These are phyloP conservation scores for Chytriomyces confervae DNA, from an alignment of 192 early-diverging fungal species.

Conservation along the genomic window DNA sequence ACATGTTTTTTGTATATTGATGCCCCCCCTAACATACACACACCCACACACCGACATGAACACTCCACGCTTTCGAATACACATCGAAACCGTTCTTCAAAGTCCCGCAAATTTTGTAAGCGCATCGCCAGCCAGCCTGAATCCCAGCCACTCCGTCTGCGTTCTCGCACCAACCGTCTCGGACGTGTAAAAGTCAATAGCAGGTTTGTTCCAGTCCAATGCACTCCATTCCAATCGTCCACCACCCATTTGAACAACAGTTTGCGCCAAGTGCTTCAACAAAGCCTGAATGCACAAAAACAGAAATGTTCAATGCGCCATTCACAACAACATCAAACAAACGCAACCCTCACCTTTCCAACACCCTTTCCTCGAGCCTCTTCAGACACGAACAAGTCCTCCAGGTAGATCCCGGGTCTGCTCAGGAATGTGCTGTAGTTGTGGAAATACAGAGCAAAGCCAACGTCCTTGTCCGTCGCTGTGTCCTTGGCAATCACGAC, in stretches of 20 bases:
- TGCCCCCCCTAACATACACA: too few relatives aligned
- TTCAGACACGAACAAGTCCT: constrained; percentile 77
- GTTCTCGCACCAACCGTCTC: constrained; percentile 65
- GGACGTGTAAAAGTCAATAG: constrained; percentile 74
- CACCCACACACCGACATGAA: neutral
- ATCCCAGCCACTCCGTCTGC: constrained; percentile 78
- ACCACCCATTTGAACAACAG: constrained; percentile 69
- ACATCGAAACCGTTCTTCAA: neutral
- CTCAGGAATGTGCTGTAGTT: constrained; percentile 79
- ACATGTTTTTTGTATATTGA: neutral
- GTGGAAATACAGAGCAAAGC: constrained; percentile 84
- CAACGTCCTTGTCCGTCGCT: constrained; percentile 58
- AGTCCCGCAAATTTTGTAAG: constrained; percentile 30
- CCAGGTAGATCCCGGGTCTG: constrained; percentile 81
- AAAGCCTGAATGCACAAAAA: constrained; percentile 36
- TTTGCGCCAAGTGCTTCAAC: constrained; percentile 69
- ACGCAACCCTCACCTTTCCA: constrained; percentile 55
- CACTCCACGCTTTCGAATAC: neutral
- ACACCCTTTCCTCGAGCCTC: constrained; percentile 71
- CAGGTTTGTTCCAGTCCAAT: constrained; percentile 82
- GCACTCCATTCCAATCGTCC: constrained; percentile 85
- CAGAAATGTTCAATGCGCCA: neutral
- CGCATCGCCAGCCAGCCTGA: constrained; percentile 58
- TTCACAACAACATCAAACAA: neutral
- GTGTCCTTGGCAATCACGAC: constrained; percentile 65